Conservation (phyloP, 2,329 filamentous ascomycete genomes). For the Ophiocordyceps australis region DNA sequence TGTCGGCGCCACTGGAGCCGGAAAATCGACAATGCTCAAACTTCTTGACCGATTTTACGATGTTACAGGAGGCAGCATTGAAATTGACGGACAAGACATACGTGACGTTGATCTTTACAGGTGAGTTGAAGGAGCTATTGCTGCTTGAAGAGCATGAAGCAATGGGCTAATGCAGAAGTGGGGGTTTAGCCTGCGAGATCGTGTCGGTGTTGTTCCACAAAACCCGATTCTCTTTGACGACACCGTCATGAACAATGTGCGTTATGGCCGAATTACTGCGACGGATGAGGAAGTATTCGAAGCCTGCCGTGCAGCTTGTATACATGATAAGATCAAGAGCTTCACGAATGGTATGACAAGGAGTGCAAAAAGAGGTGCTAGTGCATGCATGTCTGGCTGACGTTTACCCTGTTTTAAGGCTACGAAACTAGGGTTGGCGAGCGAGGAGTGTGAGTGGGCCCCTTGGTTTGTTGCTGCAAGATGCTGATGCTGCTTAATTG, state of each 20-base stretch:
- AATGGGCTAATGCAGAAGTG: too few relatives aligned
- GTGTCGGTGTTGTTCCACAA: constrained; percentile 38
- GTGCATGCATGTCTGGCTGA: not conserved
- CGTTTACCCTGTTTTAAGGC: constrained; percentile 9
- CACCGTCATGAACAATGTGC: constrained; percentile 40
- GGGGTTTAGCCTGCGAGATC: constrained; percentile 24
- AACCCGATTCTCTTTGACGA: constrained; percentile 37
- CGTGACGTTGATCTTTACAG: constrained; percentile 31
- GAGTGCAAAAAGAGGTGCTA: too few relatives aligned
- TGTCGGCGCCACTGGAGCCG: constrained; percentile 40
- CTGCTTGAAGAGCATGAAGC: not conserved
- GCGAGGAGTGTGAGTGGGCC: constrained; percentile 22
- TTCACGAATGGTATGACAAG: constrained; percentile 26
- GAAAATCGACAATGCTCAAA: constrained; percentile 39
- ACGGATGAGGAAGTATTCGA: constrained; percentile 35
- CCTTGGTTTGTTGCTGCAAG: constrained; percentile 3
- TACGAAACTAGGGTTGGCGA: constrained; percentile 33
- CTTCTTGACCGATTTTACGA: constrained; percentile 43
- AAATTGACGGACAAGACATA: constrained; percentile 38
- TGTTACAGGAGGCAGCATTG: constrained; percentile 30
- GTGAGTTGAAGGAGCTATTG: constrained; percentile 7
- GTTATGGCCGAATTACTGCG: constrained; percentile 34
- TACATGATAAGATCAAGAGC: constrained; percentile 37
- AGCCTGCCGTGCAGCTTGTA: constrained; percentile 34
- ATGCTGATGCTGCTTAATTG: not conserved